A percentile compares a stretch with the other conserved stretches of the same genome.
Evolutionary conservation across 176 grass and related monocot species (phyloP).

Genomic region (Raddia guianensis): DNA sequence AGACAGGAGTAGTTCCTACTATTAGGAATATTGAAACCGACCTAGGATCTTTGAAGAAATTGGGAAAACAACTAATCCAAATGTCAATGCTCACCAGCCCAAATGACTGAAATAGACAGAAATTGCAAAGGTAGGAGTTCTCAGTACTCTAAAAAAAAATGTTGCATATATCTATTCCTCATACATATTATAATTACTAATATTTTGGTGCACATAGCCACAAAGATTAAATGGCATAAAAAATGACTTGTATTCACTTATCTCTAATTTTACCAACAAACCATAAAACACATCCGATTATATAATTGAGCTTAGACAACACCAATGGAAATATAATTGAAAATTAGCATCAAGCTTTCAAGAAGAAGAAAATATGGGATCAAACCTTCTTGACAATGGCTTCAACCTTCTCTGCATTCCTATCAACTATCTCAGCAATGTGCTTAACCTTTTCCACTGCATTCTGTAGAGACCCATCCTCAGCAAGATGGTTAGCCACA

Average conservation of each 20-base stretch:
- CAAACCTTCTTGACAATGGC: constrained; percentile 64
- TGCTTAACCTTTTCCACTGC: constrained; percentile 48
- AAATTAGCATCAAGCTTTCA: neutral
- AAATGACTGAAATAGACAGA: neutral
- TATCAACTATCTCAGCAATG: constrained; percentile 65
- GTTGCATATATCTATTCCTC: neutral
- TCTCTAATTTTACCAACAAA: constrained; percentile 1
- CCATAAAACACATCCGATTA: neutral
- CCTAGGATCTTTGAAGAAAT: neutral
- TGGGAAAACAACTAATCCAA: neutral
- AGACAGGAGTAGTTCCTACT: no score
- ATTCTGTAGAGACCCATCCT: constrained; percentile 49
- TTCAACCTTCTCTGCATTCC: constrained; percentile 69
- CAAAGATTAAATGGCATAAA: neutral
- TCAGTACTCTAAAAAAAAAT: constrained; percentile 1
- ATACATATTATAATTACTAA: neutral
- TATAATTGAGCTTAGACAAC: neutral
- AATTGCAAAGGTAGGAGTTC: neutral
- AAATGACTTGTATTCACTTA: neutral
- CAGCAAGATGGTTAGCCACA: constrained; percentile 53
- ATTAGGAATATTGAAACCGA: constrained; percentile 6
- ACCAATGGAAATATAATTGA: neutral
- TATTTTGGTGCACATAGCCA: neutral
- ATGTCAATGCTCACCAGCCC: neutral
- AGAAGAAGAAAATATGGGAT: neutral